Conservation (phyloP, 164 flowering plant genomes). For the Macadamia tetraphylla region DNA sequence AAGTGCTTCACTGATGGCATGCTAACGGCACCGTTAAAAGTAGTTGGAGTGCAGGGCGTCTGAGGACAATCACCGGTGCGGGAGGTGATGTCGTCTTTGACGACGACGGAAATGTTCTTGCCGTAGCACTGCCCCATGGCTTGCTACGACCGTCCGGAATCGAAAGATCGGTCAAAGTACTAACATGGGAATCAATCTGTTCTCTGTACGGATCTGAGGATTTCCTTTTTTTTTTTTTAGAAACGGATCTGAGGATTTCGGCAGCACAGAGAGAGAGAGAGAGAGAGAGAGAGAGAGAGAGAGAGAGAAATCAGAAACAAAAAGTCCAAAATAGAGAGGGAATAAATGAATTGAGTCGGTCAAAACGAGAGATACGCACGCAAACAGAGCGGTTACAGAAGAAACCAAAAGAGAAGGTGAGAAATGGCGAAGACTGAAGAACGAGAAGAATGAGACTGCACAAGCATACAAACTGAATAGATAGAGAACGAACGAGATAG, state of each 20-base stretch:
- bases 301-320: too few relatives aligned
- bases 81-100: constrained; percentile 17
- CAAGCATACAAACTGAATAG: too few relatives aligned
- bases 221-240: too few relatives aligned
- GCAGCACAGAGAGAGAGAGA: background rate
- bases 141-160: background rate
- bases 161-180: constrained; percentile 3
- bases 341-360: constrained; percentile 5
- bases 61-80: constrained; percentile 8
- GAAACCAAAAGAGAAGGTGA: constrained; percentile 8
- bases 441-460: background rate
- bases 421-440: background rate
- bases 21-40: constrained; percentile 23
- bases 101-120: constrained; percentile 35
- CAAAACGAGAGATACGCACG: background rate
- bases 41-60: constrained; percentile 32
- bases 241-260: background rate
- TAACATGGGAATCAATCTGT: constrained; percentile 1
- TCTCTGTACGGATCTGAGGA: background rate
- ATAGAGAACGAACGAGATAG: background rate
- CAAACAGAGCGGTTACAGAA: background rate
- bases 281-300: background rate
- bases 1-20: constrained; percentile 23
- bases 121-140: constrained; percentile 86
- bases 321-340: background rate